Evolutionary conservation across 225 moss, liverwort and hornwort species (phyloP), one percentile per base, ranked within the genome.

Genomic region (Bryum argenteum): DNA sequence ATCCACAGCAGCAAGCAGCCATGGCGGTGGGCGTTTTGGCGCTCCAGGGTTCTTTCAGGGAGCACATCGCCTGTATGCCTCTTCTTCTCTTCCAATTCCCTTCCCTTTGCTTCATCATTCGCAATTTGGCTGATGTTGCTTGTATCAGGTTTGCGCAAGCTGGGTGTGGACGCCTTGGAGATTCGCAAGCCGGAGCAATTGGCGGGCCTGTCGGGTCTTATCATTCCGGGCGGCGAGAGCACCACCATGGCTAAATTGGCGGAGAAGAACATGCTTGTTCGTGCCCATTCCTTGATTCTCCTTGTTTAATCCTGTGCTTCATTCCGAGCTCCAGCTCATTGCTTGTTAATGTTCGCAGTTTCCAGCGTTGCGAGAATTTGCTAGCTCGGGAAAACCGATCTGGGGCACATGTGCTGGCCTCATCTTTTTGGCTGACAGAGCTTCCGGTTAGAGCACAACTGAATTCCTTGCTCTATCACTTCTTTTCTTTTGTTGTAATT

Each of bases 391-490:
- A 55, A 94, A 83, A 77, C 92, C 94, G 12, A 76, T 98, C 23
- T 98, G 97, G 97, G 92, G 97, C 38, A 98, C 97, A 0, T 98
- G 97, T 48, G 97, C 97, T 0, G 97, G 94, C 15, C 94, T 98
- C 26, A 94, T 92, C 66, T 94, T 98, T 54, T 69, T 98, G 84
- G 98, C 98, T 22, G 90, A 92, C 58, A 94, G 94, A 72, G 92
- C 94, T 69, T 92, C 89, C 0, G 97, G 97, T 98, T 56, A 82
- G 91, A 56, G 38, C 63, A n/a, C 42, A 65, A 54, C 13, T 11
- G 18, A 11, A 19, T 1, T 17, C 55, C 24, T 18, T 61, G 55
- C 17, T 82, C 16, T 54, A 6, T 43, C 5, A 3, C 10, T 53
- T 43, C 39, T 10, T 55, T 62, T 37, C 19, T 11, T 19, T 26